Percentiles rank a stretch among this genome's conserved stretches.
These are phyloP conservation scores for Backusella circina DNA, from an alignment of 192 early-diverging fungal genomes.

Conservation along the genomic window DNA sequence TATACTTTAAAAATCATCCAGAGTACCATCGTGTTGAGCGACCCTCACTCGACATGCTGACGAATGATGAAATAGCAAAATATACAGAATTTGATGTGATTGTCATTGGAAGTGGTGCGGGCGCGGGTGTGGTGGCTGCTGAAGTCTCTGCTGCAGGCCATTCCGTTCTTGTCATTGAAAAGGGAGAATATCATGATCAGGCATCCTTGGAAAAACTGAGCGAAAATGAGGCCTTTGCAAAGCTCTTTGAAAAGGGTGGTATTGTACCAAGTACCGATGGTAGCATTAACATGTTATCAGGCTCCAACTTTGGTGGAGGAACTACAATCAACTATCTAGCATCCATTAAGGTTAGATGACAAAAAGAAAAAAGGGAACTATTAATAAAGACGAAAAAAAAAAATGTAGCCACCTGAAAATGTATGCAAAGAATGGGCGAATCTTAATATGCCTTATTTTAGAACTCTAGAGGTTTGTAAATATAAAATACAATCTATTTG, in stretches of 20 bases:
- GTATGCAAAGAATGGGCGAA: slow-evolving; percentile 72
- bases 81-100: slow-evolving; percentile 53
- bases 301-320: slow-evolving; percentile 69
- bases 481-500: not conserved
- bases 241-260: slow-evolving; percentile 51
- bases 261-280: slow-evolving; percentile 46
- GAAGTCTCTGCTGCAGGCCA: slow-evolving; percentile 58
- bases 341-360: not conserved
- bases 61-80: not conserved
- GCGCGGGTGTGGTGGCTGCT: slow-evolving; percentile 62
- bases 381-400: not conserved
- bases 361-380: not conserved
- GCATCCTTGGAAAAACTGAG: slow-evolving; percentile 38
- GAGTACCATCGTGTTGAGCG: not conserved
- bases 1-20: not conserved
- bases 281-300: slow-evolving; percentile 50
- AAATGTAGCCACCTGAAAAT: slow-evolving; percentile 48
- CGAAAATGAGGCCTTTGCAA: slow-evolving; percentile 43
- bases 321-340: slow-evolving; percentile 61
- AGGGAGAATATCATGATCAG: slow-evolving; percentile 54
- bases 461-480: slow-evolving; percentile 5
- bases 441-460: slow-evolving; percentile 56
- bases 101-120: slow-evolving; percentile 67
- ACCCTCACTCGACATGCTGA: not conserved
- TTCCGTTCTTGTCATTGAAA: slow-evolving; percentile 68